Evolutionary conservation across 106 monocot genomes (phyloP).

Genomic region (Acorus gramineus): DNA sequence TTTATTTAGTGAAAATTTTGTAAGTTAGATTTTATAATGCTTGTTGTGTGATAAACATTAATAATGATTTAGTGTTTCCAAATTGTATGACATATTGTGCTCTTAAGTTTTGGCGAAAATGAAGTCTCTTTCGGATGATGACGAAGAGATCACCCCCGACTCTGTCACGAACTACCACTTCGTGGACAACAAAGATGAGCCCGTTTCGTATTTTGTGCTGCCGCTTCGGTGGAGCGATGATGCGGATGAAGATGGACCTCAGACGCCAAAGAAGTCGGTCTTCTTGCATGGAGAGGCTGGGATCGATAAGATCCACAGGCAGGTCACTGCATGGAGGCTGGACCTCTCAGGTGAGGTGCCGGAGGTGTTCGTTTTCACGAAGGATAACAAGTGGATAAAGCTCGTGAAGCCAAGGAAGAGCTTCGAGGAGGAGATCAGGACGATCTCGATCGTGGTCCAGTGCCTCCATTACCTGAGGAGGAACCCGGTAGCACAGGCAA

Average conservation of each 20-base stretch:
- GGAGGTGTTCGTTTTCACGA: slow-evolving; percentile 32
- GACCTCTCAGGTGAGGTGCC: slow-evolving; percentile 34
- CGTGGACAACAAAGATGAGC: slow-evolving; percentile 33
- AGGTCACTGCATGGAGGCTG: slow-evolving; percentile 58
- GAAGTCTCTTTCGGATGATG: slow-evolving; percentile 30
- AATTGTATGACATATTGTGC: no score
- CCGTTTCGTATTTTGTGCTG: slow-evolving; percentile 48
- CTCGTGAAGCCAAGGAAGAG: slow-evolving; percentile 13
- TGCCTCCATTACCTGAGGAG: slow-evolving; percentile 21
- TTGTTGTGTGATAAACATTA: no score
- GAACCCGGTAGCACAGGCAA: slow-evolving; percentile 12
- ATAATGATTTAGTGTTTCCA: no score
- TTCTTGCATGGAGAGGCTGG: slow-evolving; percentile 45
- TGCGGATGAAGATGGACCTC: not conserved
- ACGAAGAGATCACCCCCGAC: slow-evolving; percentile 25
- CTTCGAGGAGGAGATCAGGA: slow-evolving; percentile 13
- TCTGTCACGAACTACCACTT: slow-evolving; percentile 53
- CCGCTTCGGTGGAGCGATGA: slow-evolving; percentile 34
- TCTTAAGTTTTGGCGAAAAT: no score
- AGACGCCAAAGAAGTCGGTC: slow-evolving; percentile 13
- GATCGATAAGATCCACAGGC: slow-evolving; percentile 50
- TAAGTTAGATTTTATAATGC: no score
- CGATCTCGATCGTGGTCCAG: slow-evolving; percentile 14
- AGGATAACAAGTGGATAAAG: slow-evolving; percentile 59
- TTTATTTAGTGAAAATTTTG: no score